These are phyloP conservation scores for Cymbidium sinense DNA, from an alignment of 106 monocot genomes.

Conservation along the genomic window DNA sequence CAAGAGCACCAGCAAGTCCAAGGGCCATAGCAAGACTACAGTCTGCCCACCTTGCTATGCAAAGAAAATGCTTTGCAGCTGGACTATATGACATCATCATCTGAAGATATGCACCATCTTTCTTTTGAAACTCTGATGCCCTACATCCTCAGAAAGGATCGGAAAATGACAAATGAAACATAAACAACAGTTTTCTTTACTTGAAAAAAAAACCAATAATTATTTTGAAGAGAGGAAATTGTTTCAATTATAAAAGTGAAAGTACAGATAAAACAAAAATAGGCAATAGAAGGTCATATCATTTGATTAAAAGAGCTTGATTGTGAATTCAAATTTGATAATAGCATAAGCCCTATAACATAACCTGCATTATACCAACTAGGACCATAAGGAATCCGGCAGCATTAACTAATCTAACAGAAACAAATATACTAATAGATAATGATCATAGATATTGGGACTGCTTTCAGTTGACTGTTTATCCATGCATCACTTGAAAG, in stretches of 20 bases:
- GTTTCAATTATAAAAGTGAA: background rate
- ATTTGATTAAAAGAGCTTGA: background rate
- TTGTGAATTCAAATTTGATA: background rate
- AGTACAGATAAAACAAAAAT: background rate
- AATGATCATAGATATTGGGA: background rate
- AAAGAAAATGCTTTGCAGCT: constrained; percentile 46
- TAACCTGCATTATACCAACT: background rate
- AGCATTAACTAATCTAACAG: background rate
- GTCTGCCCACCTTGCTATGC: constrained; percentile 63
- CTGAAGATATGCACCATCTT: constrained; percentile 50
- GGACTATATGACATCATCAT: constrained; percentile 53
- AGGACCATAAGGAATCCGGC: background rate
- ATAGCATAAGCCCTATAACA: too few relatives aligned
- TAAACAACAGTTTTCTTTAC: constrained; percentile 1
- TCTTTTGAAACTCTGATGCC: constrained; percentile 49
- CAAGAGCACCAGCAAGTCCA: constrained; percentile 56
- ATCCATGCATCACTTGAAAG: background rate
- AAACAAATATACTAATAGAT: background rate
- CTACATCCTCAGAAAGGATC: constrained; percentile 8
- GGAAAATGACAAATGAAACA: background rate
- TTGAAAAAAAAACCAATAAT: background rate
- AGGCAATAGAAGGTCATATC: background rate
- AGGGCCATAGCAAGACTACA: constrained; percentile 50
- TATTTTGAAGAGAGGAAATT: background rate
- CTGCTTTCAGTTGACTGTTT: background rate